A percentile compares a stretch with the other conserved stretches of the same genome.
Evolutionary conservation across 208 protist species (phyloP).

Genomic region (Balamuthia mandrillaris): DNA sequence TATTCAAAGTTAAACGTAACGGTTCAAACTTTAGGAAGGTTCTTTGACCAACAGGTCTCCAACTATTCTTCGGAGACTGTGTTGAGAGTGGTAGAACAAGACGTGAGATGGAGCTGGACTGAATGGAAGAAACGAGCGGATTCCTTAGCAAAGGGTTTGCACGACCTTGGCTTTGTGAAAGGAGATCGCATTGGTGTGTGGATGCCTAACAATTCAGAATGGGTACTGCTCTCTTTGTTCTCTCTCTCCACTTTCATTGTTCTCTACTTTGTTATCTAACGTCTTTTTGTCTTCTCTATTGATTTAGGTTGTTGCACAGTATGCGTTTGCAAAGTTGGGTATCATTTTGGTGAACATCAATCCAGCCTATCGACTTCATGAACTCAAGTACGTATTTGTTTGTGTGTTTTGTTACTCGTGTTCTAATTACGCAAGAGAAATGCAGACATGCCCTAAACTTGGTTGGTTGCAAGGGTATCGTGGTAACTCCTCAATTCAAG

Average conservation of each 20-base stretch:
- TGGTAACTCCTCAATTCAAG: slow-evolving; percentile 53
- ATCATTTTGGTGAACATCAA: slow-evolving; percentile 72
- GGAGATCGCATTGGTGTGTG: slow-evolving; percentile 73
- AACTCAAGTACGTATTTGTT: slow-evolving; percentile 50
- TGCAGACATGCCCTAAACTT: slow-evolving; percentile 59
- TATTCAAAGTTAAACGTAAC: no score
- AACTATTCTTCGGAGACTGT: slow-evolving; percentile 17
- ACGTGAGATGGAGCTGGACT: slow-evolving; percentile 39
- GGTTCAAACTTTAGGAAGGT: slow-evolving; percentile 12
- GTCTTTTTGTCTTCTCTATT: neutral
- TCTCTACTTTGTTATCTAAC: neutral
- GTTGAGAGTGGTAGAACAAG: slow-evolving; percentile 27
- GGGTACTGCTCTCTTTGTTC: neutral
- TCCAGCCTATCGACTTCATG: slow-evolving; percentile 59
- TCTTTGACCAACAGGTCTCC: slow-evolving; percentile 36
- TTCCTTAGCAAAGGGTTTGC: slow-evolving; percentile 49
- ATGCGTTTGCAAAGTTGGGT: slow-evolving; percentile 63
- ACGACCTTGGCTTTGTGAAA: slow-evolving; percentile 56
- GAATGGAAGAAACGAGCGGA: slow-evolving; percentile 47
- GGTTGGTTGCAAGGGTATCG: slow-evolving; percentile 57
- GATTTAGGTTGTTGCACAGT: slow-evolving; percentile 43
- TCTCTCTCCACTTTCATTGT: neutral
- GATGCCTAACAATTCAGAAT: slow-evolving; percentile 68
- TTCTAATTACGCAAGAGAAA: neutral
- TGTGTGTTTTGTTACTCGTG: neutral